phyloP scores from a whole-genome alignment of 192 early-diverging fungal species.

The Mortierella antarctica region DNA sequence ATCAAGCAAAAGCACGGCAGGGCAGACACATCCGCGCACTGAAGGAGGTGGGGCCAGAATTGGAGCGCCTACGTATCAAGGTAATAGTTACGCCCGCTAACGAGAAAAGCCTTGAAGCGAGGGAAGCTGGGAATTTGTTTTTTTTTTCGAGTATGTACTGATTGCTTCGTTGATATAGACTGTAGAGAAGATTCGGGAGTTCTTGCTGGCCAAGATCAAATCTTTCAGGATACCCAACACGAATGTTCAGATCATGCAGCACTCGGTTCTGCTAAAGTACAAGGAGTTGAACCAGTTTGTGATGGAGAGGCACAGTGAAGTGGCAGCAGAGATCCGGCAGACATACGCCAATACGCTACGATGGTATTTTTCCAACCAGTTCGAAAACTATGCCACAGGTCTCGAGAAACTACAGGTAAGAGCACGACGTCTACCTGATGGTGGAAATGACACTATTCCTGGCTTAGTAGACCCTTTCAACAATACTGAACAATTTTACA shows the following conservation, averaged over 20 bases:
- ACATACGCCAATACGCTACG: slow-evolving; percentile 87
- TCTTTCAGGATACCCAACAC: slow-evolving; percentile 89
- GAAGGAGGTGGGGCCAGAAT: slow-evolving; percentile 89
- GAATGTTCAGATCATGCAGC: slow-evolving; percentile 93
- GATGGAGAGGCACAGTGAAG: slow-evolving; percentile 87
- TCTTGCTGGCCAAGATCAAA: slow-evolving; percentile 88
- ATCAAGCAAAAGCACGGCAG: slow-evolving; percentile 82
- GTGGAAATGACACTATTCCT: not conserved
- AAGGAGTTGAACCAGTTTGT: slow-evolving; percentile 93
- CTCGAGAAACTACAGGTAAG: slow-evolving; percentile 82
- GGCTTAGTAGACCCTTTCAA: not conserved
- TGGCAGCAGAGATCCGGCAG: slow-evolving; percentile 86
- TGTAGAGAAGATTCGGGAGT: slow-evolving; percentile 87
- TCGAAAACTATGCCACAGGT: slow-evolving; percentile 87
- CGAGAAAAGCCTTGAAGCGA: not conserved
- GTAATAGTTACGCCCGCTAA: slow-evolving; percentile 28
- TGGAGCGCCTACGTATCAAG: slow-evolving; percentile 89
- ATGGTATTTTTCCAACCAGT: slow-evolving; percentile 90
- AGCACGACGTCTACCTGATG: not conserved
- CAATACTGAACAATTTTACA: not conserved
- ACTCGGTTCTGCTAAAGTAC: slow-evolving; percentile 91
- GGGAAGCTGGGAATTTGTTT: not conserved
- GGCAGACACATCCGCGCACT: slow-evolving; percentile 80
- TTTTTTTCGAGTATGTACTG: not conserved
- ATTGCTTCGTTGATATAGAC: slow-evolving; percentile 59